These are phyloP conservation scores for Ogataea trehaloabstinens DNA, from an alignment of 805 yeast species.

Conservation along the genomic window DNA sequence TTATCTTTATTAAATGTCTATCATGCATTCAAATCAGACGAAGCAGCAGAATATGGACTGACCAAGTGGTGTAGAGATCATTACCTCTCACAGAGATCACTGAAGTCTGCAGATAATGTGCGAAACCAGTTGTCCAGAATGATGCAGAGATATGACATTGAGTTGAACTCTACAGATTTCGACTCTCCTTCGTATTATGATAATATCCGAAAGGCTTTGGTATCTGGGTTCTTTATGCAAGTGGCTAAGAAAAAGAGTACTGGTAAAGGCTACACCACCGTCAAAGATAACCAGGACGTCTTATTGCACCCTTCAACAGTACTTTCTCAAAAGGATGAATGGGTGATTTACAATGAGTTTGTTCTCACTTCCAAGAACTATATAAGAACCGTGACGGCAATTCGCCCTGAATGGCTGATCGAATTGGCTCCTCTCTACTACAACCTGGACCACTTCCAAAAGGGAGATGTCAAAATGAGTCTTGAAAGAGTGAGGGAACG, in stretches of 20 bases:
- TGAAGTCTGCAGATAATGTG: slow-evolving; percentile 83
- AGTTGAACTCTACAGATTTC: slow-evolving; percentile 63
- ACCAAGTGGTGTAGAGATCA: slow-evolving; percentile 91
- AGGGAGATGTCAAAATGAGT: slow-evolving; percentile 71
- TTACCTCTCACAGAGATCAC: slow-evolving; percentile 78
- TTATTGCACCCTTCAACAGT: slow-evolving; percentile 92
- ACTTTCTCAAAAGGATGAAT: slow-evolving; percentile 82
- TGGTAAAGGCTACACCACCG: slow-evolving; percentile 80
- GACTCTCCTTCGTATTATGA: slow-evolving; percentile 66
- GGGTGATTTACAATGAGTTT: slow-evolving; percentile 94
- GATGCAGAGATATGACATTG: slow-evolving; percentile 79
- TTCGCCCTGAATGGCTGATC: slow-evolving; percentile 89
- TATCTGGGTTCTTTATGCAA: slow-evolving; percentile 97
- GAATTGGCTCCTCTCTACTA: slow-evolving; percentile 76
- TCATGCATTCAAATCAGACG: slow-evolving; percentile 76
- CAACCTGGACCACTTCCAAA: slow-evolving; percentile 57
- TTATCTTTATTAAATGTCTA: slow-evolving; percentile 85
- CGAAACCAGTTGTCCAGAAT: slow-evolving; percentile 77
- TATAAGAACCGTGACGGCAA: slow-evolving; percentile 87
- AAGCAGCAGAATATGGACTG: slow-evolving; percentile 62
- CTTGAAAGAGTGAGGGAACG: slow-evolving; percentile 58
- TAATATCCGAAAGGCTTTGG: slow-evolving; percentile 80
- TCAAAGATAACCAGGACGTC: slow-evolving; percentile 95
- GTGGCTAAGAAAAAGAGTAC: slow-evolving; percentile 90
- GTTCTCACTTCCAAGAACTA: slow-evolving; percentile 92